Conservation (phyloP, 2,329 filamentous ascomycete genomes). For the Dryadomyces sulphureus region DNA sequence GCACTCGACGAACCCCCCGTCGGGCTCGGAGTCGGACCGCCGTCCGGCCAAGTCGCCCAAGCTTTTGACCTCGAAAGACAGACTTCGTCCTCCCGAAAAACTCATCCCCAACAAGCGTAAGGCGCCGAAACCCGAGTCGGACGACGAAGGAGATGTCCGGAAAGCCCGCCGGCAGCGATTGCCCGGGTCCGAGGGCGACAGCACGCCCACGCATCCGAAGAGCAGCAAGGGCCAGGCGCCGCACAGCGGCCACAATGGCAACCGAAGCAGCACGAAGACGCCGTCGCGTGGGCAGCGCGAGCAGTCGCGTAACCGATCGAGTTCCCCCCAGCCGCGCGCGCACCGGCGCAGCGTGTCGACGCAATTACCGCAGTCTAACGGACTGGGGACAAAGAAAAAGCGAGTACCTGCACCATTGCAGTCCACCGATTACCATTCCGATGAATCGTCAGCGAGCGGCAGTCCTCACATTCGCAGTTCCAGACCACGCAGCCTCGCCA, state of each 20-base stretch:
- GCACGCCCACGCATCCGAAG: slow-evolving; percentile 3
- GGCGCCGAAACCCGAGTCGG: slow-evolving; percentile 36
- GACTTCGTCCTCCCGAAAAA: slow-evolving; percentile 27
- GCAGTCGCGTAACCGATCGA: slow-evolving; percentile 29
- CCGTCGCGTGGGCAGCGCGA: slow-evolving; percentile 19
- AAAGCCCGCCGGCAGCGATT: slow-evolving; percentile 39
- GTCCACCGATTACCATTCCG: slow-evolving; percentile 50
- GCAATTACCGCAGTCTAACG: slow-evolving; percentile 43
- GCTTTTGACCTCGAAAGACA: slow-evolving; percentile 28
- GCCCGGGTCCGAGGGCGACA: slow-evolving; percentile 24
- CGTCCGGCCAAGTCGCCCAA: slow-evolving; percentile 27
- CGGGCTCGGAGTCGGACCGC: slow-evolving; percentile 42
- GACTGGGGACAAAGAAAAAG: slow-evolving; percentile 44
- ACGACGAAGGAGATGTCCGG: slow-evolving; percentile 39
- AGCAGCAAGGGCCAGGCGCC: slow-evolving; percentile 6
- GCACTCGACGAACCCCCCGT: slow-evolving; percentile 23
- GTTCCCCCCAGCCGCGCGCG: slow-evolving; percentile 41
- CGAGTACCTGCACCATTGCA: slow-evolving; percentile 45
- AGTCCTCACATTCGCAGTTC: slow-evolving; percentile 45
- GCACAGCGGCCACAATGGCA: slow-evolving; percentile 12
- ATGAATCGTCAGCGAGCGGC: slow-evolving; percentile 47
- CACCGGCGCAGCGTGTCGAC: slow-evolving; percentile 53
- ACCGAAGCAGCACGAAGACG: slow-evolving; percentile 13
- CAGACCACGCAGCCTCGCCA: slow-evolving; percentile 39
- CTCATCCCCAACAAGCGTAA: slow-evolving; percentile 37